Conservation (phyloP, 352 stramenopile genomes). For the Pythium rhizo-oryzae region DNA sequence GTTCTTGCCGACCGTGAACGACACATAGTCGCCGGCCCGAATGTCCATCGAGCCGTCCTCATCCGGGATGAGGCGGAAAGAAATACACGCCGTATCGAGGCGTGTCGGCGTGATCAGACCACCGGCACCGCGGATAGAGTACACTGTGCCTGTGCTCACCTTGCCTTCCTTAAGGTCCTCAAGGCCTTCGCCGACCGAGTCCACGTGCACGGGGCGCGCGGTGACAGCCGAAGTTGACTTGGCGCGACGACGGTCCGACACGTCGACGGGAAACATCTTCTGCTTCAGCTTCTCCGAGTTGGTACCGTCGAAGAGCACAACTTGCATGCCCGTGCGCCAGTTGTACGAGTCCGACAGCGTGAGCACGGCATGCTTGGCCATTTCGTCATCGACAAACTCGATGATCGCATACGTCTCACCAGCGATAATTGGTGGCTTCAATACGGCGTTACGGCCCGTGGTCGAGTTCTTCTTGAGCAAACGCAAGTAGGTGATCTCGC, state of each 20-base stretch:
- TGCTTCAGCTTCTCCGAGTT: slow-evolving; percentile 90
- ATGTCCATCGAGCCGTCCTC: slow-evolving; percentile 89
- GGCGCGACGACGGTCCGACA: slow-evolving; percentile 68
- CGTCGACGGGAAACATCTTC: slow-evolving; percentile 89
- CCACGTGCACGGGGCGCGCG: slow-evolving; percentile 71
- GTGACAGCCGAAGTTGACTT: slow-evolving; percentile 78
- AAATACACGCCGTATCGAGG: slow-evolving; percentile 85
- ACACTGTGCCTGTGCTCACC: slow-evolving; percentile 86
- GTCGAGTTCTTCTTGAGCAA: slow-evolving; percentile 90
- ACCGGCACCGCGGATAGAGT: slow-evolving; percentile 84
- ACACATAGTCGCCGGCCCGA: slow-evolving; percentile 84
- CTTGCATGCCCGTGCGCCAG: slow-evolving; percentile 85
- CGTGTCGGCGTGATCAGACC: slow-evolving; percentile 84
- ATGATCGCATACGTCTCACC: slow-evolving; percentile 91
- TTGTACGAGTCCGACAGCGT: slow-evolving; percentile 90
- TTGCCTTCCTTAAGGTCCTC: slow-evolving; percentile 87
- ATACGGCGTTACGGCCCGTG: slow-evolving; percentile 82
- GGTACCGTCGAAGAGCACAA: slow-evolving; percentile 89
- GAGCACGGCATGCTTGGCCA: slow-evolving; percentile 88
- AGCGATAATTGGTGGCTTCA: slow-evolving; percentile 86
- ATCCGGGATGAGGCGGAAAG: slow-evolving; percentile 87
- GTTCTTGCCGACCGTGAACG: slow-evolving; percentile 90
- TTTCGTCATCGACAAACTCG: slow-evolving; percentile 88
- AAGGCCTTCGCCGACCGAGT: slow-evolving; percentile 80
- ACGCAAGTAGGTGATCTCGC: slow-evolving; percentile 85